Conservation (phyloP, 1,284 basidiomycete genomes). For the Puccinia polysora region DNA sequence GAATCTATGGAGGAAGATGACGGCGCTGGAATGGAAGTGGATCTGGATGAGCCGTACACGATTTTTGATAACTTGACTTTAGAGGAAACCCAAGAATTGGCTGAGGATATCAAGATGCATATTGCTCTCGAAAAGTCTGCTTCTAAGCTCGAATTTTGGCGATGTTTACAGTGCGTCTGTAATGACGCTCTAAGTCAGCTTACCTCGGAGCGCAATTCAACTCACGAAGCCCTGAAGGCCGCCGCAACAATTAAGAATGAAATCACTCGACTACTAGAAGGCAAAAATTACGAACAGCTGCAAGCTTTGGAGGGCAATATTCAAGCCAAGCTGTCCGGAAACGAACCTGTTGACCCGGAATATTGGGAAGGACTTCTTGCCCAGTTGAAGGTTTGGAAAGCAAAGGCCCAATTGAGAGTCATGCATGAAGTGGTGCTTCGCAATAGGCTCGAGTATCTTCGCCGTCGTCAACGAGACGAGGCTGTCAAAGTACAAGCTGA, state of each 20-base stretch:
- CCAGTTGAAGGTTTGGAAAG: slow-evolving; percentile 93
- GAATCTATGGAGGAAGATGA: slow-evolving; percentile 64
- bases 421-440: slow-evolving; percentile 93
- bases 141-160: slow-evolving; percentile 92
- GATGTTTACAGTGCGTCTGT: slow-evolving; percentile 96
- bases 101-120: slow-evolving; percentile 90
- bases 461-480: slow-evolving; percentile 89
- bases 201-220: slow-evolving; percentile 59
- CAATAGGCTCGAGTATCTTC: slow-evolving; percentile 89
- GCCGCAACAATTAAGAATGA: slow-evolving; percentile 75
- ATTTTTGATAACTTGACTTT: slow-evolving; percentile 86
- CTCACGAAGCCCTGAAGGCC: slow-evolving; percentile 56
- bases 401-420: slow-evolving; percentile 87
- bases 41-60: slow-evolving; percentile 94
- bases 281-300: slow-evolving; percentile 78
- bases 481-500: slow-evolving; percentile 87
- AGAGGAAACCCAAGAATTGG: slow-evolving; percentile 84
- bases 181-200: slow-evolving; percentile 82
- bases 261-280: slow-evolving; percentile 67
- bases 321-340: slow-evolving; percentile 78
- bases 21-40: slow-evolving; percentile 87
- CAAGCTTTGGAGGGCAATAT: slow-evolving; percentile 76
- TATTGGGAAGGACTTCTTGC: slow-evolving; percentile 94
- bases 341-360: slow-evolving; percentile 91
- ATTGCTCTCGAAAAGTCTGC: slow-evolving; percentile 77